Evolutionary conservation across 257 asterid species (phyloP).

Genomic region (Hygrophila difformis): DNA sequence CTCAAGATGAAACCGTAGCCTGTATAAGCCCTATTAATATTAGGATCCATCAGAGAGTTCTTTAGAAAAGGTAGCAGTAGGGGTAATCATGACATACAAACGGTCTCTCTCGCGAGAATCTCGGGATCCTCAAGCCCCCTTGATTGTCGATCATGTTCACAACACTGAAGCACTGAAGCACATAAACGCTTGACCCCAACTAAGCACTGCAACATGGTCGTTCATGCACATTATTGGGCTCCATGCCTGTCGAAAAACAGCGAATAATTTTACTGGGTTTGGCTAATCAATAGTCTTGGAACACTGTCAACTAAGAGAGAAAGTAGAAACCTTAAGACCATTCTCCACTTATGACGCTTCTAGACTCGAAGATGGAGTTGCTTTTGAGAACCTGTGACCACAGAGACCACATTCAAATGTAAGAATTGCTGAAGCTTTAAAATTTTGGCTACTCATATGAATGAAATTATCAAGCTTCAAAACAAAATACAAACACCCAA

Average conservation of each 20-base stretch:
- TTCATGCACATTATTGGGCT: constrained; percentile 50
- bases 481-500: too few relatives aligned
- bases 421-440: too few relatives aligned
- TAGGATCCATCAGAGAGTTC: too few relatives aligned
- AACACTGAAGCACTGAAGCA: constrained; percentile 82
- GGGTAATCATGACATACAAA: constrained; percentile 87
- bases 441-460: too few relatives aligned
- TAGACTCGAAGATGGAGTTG: constrained; percentile 14
- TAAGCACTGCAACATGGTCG: constrained; percentile 91
- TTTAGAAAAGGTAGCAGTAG: too few relatives aligned
- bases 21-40: too few relatives aligned
- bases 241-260: constrained; percentile 60
- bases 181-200: constrained; percentile 84
- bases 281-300: constrained; percentile 1
- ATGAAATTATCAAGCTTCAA: too few relatives aligned
- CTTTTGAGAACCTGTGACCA: constrained; percentile 10
- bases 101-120: constrained; percentile 94
- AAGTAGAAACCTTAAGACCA: constrained; percentile 61
- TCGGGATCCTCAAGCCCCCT: constrained; percentile 95
- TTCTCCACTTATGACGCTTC: constrained; percentile 42
- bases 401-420: constrained; percentile 1
- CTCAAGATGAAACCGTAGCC: too few relatives aligned
- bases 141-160: constrained; percentile 78
- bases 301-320: background rate
- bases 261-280: background rate